Conservation (phyloP, 441 rosid species). For the Sinapis alba region DNA sequence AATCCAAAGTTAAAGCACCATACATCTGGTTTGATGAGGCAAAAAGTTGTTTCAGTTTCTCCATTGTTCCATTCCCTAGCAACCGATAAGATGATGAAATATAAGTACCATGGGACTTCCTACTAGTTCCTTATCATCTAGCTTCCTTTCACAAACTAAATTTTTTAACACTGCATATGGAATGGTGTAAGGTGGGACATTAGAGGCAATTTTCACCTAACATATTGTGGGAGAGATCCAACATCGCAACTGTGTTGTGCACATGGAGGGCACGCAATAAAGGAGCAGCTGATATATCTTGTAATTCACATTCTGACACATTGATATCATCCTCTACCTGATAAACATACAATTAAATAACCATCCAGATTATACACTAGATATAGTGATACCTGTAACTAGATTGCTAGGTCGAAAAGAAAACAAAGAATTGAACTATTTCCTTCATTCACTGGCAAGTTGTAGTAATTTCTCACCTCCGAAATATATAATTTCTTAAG, state of each 20-base stretch:
- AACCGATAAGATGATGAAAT: conserved; percentile 36
- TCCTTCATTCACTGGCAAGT: conserved; percentile 6
- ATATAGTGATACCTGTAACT: conserved; percentile 9
- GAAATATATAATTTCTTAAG: conserved; percentile 80
- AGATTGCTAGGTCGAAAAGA: conserved; percentile 20
- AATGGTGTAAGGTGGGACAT: conserved; percentile 5
- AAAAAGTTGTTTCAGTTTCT: conserved; percentile 80
- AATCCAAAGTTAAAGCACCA: conserved; percentile 87
- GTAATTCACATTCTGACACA: conserved; percentile 86
- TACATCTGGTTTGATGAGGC: conserved; percentile 73
- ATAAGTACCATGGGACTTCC: conserved; percentile 17
- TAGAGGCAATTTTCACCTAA: conserved; percentile 60
- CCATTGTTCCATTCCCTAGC: conserved; percentile 96
- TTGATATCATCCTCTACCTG: conserved; percentile 95
- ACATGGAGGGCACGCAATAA: conserved; percentile 69
- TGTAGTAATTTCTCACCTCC: conserved; percentile 58
- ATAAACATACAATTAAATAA: conserved; percentile 16
- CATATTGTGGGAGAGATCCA: conserved; percentile 92
- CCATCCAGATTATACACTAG: conserved; percentile 16
- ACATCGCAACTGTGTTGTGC: conserved; percentile 69
- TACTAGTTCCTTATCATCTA: conserved; percentile 14
- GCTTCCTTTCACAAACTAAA: neutral
- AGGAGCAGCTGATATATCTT: conserved; percentile 89
- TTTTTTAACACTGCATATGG: neutral
- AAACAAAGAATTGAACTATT: conserved; percentile 3